A percentile compares a stretch with the other conserved stretches of the same genome.
phyloP scores from a whole-genome alignment of 169 alveolate species.

The Plasmodium coatneyi region DNA sequence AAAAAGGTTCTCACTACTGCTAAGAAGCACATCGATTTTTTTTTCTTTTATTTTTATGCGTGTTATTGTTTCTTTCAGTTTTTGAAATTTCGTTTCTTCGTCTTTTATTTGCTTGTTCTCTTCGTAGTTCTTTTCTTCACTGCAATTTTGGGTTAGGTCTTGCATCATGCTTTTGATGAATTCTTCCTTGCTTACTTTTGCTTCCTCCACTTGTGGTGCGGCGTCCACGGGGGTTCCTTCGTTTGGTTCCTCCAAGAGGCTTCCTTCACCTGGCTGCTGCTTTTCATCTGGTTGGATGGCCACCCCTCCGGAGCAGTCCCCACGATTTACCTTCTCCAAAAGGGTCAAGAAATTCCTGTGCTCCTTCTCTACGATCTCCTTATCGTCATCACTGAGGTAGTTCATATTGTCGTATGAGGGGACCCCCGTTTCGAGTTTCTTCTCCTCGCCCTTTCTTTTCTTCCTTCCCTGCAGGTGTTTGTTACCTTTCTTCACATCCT shows the following conservation, averaged over 20 bases:
- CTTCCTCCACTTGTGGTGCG: not conserved
- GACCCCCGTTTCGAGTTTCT: not conserved
- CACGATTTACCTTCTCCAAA: conserved; percentile 12
- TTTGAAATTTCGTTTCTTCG: conserved; percentile 43
- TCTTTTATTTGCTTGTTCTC: conserved; percentile 23
- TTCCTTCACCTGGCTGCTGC: not conserved
- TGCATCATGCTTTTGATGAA: conserved; percentile 10
- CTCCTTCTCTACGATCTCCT: conserved; percentile 57
- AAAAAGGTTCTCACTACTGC: conserved; percentile 74
- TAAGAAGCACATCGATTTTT: conserved; percentile 73
- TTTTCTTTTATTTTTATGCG: conserved; percentile 69
- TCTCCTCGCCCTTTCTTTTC: conserved; percentile 2
- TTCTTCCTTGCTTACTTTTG: not conserved
- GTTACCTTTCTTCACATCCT: not conserved
- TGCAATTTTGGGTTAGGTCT: conserved; percentile 2
- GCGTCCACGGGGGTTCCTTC: not conserved
- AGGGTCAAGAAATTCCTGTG: conserved; percentile 21
- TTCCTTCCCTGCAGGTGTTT: conserved; percentile 1
- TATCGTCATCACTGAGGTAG: conserved; percentile 48
- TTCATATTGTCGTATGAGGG: conserved; percentile 9
- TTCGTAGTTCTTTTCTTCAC: conserved; percentile 41
- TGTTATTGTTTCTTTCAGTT: conserved; percentile 34
- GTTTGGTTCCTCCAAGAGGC: not conserved
- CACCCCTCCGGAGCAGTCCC: not conserved
- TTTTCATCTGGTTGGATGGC: not conserved